These are phyloP conservation scores for Amanita pallidorosea DNA, from an alignment of 768 basidiomycete genomes.

Conservation along the genomic window DNA sequence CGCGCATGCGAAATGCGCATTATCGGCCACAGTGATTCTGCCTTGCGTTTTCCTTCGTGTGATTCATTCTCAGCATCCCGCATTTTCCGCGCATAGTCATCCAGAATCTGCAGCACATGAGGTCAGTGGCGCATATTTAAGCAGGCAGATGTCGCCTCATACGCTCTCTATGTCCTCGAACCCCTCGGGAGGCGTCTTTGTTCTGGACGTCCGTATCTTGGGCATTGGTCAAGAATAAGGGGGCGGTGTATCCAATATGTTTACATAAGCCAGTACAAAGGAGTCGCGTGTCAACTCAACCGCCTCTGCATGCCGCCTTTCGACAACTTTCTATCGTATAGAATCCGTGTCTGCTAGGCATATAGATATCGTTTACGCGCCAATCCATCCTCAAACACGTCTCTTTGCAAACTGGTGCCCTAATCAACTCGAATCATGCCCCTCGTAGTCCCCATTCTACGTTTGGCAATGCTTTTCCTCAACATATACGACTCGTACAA, in stretches of 20 bases:
- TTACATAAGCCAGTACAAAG: slow-evolving; percentile 12
- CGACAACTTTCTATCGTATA: neutral
- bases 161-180: slow-evolving; percentile 89
- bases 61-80: slow-evolving; percentile 97
- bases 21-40: slow-evolving; percentile 91
- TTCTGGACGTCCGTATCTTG: slow-evolving; percentile 85
- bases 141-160: slow-evolving; percentile 13
- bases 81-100: slow-evolving; percentile 99
- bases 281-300: neutral
- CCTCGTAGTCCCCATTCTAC: slow-evolving; percentile 55
- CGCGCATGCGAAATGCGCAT: slow-evolving; percentile 97
- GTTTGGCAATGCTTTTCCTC: slow-evolving; percentile 59
- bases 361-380: neutral
- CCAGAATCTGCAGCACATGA: slow-evolving; percentile 57
- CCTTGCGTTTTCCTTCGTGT: slow-evolving; percentile 95
- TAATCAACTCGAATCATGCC: slow-evolving; percentile 36
- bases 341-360: neutral
- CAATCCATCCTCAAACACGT: neutral
- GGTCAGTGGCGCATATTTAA: neutral
- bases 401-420: neutral
- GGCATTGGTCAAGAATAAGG: slow-evolving; percentile 47
- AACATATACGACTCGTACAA: slow-evolving; percentile 84
- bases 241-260: neutral
- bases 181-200: slow-evolving; percentile 91
- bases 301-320: neutral